Percentiles rank a stretch among this genome's conserved stretches.
Conservation (phyloP, 2,329 filamentous ascomycete genomes). For the Fusarium fracticaudum region DNA sequence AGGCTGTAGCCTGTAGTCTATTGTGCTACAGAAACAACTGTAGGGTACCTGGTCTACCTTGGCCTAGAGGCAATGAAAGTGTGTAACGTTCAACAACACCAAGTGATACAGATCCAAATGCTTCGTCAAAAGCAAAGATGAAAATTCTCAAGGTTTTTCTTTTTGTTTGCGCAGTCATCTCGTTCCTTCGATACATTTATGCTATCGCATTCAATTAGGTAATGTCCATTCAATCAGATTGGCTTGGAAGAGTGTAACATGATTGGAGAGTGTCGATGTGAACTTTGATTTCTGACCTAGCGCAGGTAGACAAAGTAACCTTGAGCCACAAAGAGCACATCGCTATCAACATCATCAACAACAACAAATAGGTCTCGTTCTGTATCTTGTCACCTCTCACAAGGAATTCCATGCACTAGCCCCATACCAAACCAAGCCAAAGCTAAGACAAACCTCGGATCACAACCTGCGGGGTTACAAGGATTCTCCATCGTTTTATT, state of each 20-base stretch:
- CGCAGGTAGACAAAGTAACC: not conserved
- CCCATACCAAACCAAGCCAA: not conserved
- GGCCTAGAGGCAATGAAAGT: not conserved
- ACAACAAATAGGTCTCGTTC: not conserved
- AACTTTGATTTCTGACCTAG: not conserved
- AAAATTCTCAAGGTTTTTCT: not conserved
- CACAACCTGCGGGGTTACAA: constrained; percentile 27
- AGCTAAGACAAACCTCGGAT: constrained; percentile 28
- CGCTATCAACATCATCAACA: not conserved
- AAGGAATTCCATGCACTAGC: not conserved
- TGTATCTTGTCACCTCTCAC: not conserved
- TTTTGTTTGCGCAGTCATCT: not conserved
- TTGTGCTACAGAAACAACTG: not conserved
- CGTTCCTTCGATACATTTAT: not conserved
- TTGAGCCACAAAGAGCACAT: not conserved
- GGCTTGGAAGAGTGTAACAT: not conserved
- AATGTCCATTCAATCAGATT: not conserved
- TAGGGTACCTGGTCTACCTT: not conserved
- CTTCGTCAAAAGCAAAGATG: not conserved
- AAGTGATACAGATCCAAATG: not conserved
- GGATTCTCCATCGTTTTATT: constrained; percentile 10
- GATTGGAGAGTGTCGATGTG: not conserved
- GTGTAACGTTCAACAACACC: not conserved
- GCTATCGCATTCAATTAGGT: not conserved
- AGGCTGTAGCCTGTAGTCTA: not conserved